Percentiles rank a stretch among this genome's conserved stretches.
Evolutionary conservation across 1,139 yeast species (phyloP).

Genomic region (Sugiyamaella xylanicola): DNA sequence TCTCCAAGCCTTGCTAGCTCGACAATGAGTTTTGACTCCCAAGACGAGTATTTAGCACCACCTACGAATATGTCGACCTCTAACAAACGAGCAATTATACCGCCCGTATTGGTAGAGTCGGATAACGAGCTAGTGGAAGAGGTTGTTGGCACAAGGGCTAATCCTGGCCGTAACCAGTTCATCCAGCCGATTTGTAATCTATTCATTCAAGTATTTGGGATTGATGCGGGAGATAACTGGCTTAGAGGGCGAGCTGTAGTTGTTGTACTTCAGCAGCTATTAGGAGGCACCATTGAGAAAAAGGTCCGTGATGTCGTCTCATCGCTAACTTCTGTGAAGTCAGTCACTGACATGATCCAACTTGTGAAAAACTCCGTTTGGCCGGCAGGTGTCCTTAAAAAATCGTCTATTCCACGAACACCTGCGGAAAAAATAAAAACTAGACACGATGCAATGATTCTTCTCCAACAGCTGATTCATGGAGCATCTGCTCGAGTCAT

Average conservation of each 20-base stretch:
- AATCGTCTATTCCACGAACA: conserved; percentile 46
- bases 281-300: conserved; percentile 87
- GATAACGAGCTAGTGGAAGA: neutral
- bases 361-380: conserved; percentile 56
- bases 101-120: conserved; percentile 3
- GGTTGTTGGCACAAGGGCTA: neutral
- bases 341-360: conserved; percentile 51
- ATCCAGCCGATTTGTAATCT: conserved; percentile 83
- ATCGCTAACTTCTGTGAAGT: conserved; percentile 52
- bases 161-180: conserved; percentile 43
- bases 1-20: conserved; percentile 12
- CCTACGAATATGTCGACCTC: neutral
- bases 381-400: conserved; percentile 55
- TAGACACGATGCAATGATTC: conserved; percentile 58
- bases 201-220: conserved; percentile 67
- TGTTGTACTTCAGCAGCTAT: conserved; percentile 76
- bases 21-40: conserved; percentile 13
- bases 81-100: neutral
- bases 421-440: conserved; percentile 55
- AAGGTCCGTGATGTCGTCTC: conserved; percentile 56
- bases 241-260: conserved; percentile 81
- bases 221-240: conserved; percentile 69
- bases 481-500: conserved; percentile 76
- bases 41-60: conserved; percentile 4
- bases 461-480: conserved; percentile 59